phyloP scores from a whole-genome alignment of 202 grass and related monocot genomes.

The Zoysia matrella region DNA sequence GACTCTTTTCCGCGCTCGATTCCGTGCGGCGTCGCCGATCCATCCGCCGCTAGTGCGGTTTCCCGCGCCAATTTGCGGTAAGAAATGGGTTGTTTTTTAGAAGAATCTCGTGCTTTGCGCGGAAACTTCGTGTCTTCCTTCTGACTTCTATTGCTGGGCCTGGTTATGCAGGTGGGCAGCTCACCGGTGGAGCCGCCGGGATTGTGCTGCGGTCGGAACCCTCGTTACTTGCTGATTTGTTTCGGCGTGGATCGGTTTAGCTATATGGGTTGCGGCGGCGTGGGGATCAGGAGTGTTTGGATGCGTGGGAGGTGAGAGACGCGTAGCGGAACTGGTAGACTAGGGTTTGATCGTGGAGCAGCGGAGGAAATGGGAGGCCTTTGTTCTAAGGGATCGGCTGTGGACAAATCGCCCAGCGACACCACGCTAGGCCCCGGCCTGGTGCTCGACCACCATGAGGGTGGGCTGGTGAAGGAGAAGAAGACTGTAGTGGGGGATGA shows the following conservation, averaged over 20 bases:
- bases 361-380: slow-evolving; percentile 69
- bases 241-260: slow-evolving; percentile 28
- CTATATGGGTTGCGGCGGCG: slow-evolving; percentile 8
- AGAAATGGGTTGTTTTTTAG: not conserved
- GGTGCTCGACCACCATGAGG: slow-evolving; percentile 46
- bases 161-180: slow-evolving; percentile 22
- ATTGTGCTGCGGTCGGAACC: slow-evolving; percentile 6
- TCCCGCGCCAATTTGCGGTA: not conserved
- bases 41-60: not conserved
- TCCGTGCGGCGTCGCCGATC: slow-evolving; percentile 8
- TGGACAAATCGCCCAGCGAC: slow-evolving; percentile 66
- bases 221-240: slow-evolving; percentile 14
- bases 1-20: not conserved
- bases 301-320: slow-evolving; percentile 21
- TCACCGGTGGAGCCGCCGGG: slow-evolving; percentile 7
- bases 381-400: slow-evolving; percentile 79
- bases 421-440: slow-evolving; percentile 47
- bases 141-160: slow-evolving; percentile 27
- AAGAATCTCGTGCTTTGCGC: not conserved
- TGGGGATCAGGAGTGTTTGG: slow-evolving; percentile 32
- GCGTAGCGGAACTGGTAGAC: not conserved
- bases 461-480: slow-evolving; percentile 36
- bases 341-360: slow-evolving; percentile 41
- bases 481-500: slow-evolving; percentile 26
- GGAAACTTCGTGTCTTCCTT: not conserved